These are phyloP conservation scores for Lachnum nothofagi DNA, from an alignment of 2,329 filamentous ascomycete genomes.

Conservation along the genomic window DNA sequence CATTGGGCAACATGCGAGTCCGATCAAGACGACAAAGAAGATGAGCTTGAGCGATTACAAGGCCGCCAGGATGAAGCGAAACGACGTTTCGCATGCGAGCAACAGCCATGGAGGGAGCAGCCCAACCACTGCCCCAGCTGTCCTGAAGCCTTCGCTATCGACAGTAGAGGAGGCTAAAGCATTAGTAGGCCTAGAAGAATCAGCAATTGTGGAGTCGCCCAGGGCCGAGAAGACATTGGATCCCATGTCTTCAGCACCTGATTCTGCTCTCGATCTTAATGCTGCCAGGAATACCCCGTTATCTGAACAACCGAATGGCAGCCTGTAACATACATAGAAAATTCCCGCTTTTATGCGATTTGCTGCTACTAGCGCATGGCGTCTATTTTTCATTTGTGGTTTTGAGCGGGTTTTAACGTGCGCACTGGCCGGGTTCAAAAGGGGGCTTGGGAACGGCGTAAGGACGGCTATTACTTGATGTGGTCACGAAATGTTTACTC, in stretches of 20 bases:
- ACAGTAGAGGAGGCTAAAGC: constrained; percentile 40
- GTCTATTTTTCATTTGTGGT: constrained; percentile 19
- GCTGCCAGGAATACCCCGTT: constrained; percentile 13
- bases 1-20: constrained; percentile 47
- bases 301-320: constrained; percentile 23
- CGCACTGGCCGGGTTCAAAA: constrained; percentile 22
- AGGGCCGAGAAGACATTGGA: constrained; percentile 30
- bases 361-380: constrained; percentile 15
- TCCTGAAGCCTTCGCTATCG: constrained; percentile 37
- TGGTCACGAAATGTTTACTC: constrained; percentile 10
- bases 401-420: constrained; percentile 21
- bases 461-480: constrained; percentile 8
- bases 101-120: constrained; percentile 20
- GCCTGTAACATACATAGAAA: constrained; percentile 37
- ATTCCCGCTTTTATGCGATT: constrained; percentile 16
- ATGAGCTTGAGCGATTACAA: constrained; percentile 63
- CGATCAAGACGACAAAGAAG: constrained; percentile 56
- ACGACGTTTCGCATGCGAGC: constrained; percentile 19
- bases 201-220: constrained; percentile 34
- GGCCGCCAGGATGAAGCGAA: constrained; percentile 40
- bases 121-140: constrained; percentile 32
- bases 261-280: constrained; percentile 12
- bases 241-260: constrained; percentile 13
- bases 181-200: constrained; percentile 31
- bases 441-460: constrained; percentile 22